Percentiles rank a stretch among this genome's conserved stretches.
Conservation (phyloP, 1,284 basidiomycete species). For the Pascua sp. region DNA sequence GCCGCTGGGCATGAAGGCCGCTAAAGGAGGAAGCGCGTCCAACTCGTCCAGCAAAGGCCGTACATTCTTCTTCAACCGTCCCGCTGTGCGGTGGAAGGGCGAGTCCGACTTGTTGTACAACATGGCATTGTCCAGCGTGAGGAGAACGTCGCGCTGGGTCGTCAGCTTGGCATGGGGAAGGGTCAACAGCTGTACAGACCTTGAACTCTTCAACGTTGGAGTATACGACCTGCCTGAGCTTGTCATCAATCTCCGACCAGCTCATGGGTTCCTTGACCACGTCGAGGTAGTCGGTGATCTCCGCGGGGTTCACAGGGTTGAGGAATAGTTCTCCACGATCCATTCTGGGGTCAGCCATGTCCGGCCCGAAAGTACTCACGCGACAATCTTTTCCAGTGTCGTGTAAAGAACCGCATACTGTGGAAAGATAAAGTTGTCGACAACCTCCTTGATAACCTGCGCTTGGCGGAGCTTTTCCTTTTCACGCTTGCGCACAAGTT, state of each 20-base stretch:
- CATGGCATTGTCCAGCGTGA: constrained; percentile 83
- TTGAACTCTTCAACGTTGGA: constrained; percentile 70
- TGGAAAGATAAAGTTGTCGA: constrained; percentile 66
- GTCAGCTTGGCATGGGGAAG: constrained; percentile 2
- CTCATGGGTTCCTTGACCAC: constrained; percentile 84
- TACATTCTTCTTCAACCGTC: constrained; percentile 62
- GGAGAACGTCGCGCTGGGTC: constrained; percentile 68
- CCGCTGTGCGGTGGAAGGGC: constrained; percentile 68
- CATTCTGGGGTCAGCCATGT: constrained; percentile 52
- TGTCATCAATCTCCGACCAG: constrained; percentile 75
- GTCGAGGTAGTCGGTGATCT: constrained; percentile 90
- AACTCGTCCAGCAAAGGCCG: constrained; percentile 63
- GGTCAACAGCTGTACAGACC: constrained; percentile 52
- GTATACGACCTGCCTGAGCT: constrained; percentile 75
- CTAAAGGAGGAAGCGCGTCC: constrained; percentile 38
- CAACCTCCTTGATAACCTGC: constrained; percentile 64
- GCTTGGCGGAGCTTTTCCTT: constrained; percentile 72
- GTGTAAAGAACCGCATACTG: constrained; percentile 61
- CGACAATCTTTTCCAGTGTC: constrained; percentile 66
- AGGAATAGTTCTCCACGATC: constrained; percentile 74
- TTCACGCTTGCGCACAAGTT: constrained; percentile 76
- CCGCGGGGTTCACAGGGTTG: constrained; percentile 69
- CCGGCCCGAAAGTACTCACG: constrained; percentile 54
- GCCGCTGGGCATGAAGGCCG: background rate
- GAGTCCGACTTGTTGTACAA: constrained; percentile 78